Conservation (phyloP, 805 yeast species). For the Zygosaccharomyces kombuchaensis region DNA sequence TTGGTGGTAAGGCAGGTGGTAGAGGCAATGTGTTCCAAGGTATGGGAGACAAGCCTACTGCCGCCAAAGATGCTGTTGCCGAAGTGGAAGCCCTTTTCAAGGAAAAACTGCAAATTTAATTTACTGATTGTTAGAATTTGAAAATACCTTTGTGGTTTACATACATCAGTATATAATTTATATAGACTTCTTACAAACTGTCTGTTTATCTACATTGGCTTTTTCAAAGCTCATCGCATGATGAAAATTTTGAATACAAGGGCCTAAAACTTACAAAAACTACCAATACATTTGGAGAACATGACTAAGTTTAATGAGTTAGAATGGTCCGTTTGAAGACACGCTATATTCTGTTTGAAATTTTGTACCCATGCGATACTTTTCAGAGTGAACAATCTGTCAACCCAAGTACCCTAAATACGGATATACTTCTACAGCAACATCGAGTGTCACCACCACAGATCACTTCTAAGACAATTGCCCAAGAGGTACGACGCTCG, state of each 20-base stretch:
- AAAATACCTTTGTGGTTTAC: neutral
- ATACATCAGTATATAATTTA: slow-evolving; percentile 1
- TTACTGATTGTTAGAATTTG: neutral
- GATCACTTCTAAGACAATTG: slow-evolving; percentile 47
- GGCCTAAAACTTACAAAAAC: neutral
- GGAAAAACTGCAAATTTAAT: slow-evolving; percentile 46
- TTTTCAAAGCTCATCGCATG: neutral
- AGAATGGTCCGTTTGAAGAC: slow-evolving; percentile 85
- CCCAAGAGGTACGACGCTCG: slow-evolving; percentile 50
- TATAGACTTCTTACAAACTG: neutral
- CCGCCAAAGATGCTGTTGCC: slow-evolving; percentile 67
- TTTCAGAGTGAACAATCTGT: slow-evolving; percentile 3
- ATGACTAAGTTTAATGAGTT: neutral
- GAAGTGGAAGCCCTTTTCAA: slow-evolving; percentile 59
- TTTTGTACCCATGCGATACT: slow-evolving; percentile 55
- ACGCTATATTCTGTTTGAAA: slow-evolving; percentile 76
- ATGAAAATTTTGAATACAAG: neutral
- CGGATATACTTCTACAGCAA: slow-evolving; percentile 37
- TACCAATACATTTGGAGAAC: neutral
- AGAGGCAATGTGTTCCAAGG: slow-evolving; percentile 96
- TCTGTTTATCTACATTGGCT: neutral
- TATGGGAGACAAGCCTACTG: slow-evolving; percentile 79
- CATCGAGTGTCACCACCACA: slow-evolving; percentile 49
- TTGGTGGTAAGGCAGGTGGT: slow-evolving; percentile 99
- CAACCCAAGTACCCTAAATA: slow-evolving; percentile 5